Evolutionary conservation across 2,329 filamentous ascomycete species (phyloP).

Genomic region (Cryphonectria naterciae): DNA sequence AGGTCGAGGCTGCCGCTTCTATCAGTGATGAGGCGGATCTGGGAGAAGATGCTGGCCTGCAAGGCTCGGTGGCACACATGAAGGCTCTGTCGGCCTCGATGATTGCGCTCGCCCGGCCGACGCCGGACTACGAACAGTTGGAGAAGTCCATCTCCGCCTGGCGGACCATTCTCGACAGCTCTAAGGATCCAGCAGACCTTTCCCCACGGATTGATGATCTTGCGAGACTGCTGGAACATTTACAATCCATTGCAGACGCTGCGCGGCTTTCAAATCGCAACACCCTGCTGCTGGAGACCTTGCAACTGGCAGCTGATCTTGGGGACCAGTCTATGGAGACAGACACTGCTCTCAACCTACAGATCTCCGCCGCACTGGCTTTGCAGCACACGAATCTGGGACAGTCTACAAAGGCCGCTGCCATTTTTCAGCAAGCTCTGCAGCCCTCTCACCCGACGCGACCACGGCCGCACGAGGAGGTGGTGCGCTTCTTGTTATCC

Average conservation of each 20-base stretch:
- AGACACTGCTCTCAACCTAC: slow-evolving; percentile 17
- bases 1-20: slow-evolving; percentile 44
- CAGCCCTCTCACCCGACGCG: slow-evolving; percentile 21
- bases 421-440: slow-evolving; percentile 45
- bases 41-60: slow-evolving; percentile 51
- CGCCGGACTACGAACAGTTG: slow-evolving; percentile 40
- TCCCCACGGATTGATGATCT: slow-evolving; percentile 54
- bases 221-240: slow-evolving; percentile 51
- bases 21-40: slow-evolving; percentile 43
- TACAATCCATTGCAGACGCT: slow-evolving; percentile 56
- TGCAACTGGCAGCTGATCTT: slow-evolving; percentile 51
- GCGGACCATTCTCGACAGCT: slow-evolving; percentile 47
- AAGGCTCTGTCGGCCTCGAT: slow-evolving; percentile 50
- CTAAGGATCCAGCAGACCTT: slow-evolving; percentile 46
- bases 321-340: slow-evolving; percentile 39
- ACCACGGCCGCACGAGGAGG: slow-evolving; percentile 43
- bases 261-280: slow-evolving; percentile 56
- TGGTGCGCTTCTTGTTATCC: slow-evolving; percentile 66
- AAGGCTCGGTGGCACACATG: slow-evolving; percentile 53
- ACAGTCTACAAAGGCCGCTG: slow-evolving; percentile 53
- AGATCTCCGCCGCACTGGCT: slow-evolving; percentile 48
- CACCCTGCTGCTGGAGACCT: slow-evolving; percentile 48
- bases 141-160: slow-evolving; percentile 48
- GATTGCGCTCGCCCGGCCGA: slow-evolving; percentile 46
- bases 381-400: slow-evolving; percentile 60